Conservation (phyloP, 129 eudicot species). For the Chrysanthemum makinoi region DNA sequence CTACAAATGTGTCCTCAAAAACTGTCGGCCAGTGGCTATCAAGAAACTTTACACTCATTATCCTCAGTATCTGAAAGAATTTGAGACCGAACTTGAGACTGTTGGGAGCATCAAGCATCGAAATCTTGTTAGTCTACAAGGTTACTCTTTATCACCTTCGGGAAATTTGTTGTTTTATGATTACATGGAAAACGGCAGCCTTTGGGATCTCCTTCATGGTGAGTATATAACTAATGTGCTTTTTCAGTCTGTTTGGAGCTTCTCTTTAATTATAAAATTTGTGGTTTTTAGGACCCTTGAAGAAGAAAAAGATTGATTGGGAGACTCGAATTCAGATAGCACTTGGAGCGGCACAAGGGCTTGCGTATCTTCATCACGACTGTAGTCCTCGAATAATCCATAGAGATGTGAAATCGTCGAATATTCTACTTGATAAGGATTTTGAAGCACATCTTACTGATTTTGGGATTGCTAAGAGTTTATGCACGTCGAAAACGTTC, state of each 20-base stretch:
- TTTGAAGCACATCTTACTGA: constrained; percentile 95
- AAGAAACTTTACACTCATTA: constrained; percentile 79
- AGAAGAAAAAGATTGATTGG: constrained; percentile 95
- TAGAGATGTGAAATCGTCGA: constrained; percentile 94
- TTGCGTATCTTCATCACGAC: constrained; percentile 95
- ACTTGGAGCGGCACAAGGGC: constrained; percentile 93
- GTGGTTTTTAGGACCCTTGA: constrained; percentile 51
- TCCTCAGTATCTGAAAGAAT: constrained; percentile 76
- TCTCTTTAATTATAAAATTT: neutral
- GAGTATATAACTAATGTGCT: neutral
- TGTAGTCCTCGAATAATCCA: constrained; percentile 98
- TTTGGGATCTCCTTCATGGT: constrained; percentile 99
- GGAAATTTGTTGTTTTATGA: constrained; percentile 93
- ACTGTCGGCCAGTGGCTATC: constrained; percentile 89
- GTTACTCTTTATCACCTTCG: constrained; percentile 84
- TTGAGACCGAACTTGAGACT: constrained; percentile 89
- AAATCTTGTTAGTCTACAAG: constrained; percentile 91
- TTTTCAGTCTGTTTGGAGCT: neutral
- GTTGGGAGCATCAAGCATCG: constrained; percentile 96
- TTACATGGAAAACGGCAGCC: constrained; percentile 99
- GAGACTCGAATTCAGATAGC: constrained; percentile 82
- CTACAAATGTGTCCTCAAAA: constrained; percentile 91
- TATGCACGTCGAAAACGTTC: constrained; percentile 75
- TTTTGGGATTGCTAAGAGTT: constrained; percentile 92
- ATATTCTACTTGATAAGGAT: constrained; percentile 81